Conservation (phyloP, 2,329 filamentous ascomycete genomes). For the Cryphonectria nitschkei region DNA sequence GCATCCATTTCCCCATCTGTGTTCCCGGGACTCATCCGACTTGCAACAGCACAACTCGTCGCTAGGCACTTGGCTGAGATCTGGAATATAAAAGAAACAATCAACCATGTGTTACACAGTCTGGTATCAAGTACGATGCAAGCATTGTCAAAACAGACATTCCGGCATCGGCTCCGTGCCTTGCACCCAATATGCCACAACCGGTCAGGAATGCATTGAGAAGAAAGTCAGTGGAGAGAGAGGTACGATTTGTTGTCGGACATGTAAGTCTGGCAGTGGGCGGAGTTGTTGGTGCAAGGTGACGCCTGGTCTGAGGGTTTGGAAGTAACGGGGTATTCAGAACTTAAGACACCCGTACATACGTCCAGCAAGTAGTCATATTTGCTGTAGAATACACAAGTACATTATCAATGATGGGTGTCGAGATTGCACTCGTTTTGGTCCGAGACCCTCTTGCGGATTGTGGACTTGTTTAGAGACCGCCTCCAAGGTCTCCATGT, state of each 20-base stretch:
- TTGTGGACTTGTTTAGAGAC: neutral
- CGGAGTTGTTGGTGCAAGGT: conserved; percentile 25
- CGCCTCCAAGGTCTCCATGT: neutral
- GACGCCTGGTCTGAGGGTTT: conserved; percentile 13
- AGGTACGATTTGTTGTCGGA: conserved; percentile 13
- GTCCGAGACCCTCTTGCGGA: neutral
- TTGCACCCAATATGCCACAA: conserved; percentile 2
- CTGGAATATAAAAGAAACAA: neutral
- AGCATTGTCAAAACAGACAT: conserved; percentile 11
- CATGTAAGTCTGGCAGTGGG: conserved; percentile 24
- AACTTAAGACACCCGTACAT: neutral
- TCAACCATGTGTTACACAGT: conserved; percentile 18
- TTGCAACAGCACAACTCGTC: neutral
- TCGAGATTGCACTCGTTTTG: neutral
- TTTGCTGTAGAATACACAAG: neutral
- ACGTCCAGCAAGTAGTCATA: neutral
- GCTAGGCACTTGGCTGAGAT: neutral
- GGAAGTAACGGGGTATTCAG: neutral
- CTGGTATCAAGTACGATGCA: conserved; percentile 22
- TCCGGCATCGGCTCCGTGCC: conserved; percentile 14
- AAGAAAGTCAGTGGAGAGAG: conserved; percentile 2
- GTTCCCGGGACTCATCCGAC: neutral
- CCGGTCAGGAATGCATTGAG: conserved; percentile 3
- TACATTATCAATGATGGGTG: neutral
- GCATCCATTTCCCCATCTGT: neutral